These are phyloP conservation scores for Cladosporium cucumerinum DNA, from an alignment of 2,329 filamentous ascomycete genomes.

Conservation along the genomic window DNA sequence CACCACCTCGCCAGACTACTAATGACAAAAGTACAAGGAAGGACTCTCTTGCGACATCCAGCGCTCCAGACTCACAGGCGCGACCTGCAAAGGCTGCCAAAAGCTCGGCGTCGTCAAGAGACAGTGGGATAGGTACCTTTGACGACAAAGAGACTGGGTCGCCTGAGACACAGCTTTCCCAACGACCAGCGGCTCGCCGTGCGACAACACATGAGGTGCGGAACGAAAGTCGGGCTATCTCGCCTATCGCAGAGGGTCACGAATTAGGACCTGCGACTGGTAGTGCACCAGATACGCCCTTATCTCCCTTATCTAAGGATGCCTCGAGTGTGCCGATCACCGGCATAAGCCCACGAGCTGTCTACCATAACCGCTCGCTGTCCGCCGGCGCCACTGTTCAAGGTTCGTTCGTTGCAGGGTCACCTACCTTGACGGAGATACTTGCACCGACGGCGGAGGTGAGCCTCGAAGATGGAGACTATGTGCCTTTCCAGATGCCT, in stretches of 20 bases:
- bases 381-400: background rate
- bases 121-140: constrained; percentile 1
- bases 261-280: background rate
- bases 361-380: background rate
- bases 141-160: background rate
- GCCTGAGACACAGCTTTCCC: background rate
- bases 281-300: constrained; percentile 13
- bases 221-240: background rate
- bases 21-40: constrained; percentile 5
- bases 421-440: constrained; percentile 33
- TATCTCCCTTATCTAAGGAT: constrained; percentile 15
- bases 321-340: constrained; percentile 15
- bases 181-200: constrained; percentile 11
- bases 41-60: background rate
- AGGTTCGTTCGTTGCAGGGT: constrained; percentile 18
- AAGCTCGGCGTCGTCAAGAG: background rate
- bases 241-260: constrained; percentile 6
- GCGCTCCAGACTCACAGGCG: background rate
- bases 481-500: constrained; percentile 15
- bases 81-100: background rate
- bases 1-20: constrained; percentile 18
- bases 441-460: constrained; percentile 22
- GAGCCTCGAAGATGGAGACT: constrained; percentile 8
- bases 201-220: background rate
- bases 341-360: constrained; percentile 10